Evolutionary conservation across 2,329 filamentous ascomycete genomes (phyloP).

Genomic region (Berkeleyomyces rouxiae): DNA sequence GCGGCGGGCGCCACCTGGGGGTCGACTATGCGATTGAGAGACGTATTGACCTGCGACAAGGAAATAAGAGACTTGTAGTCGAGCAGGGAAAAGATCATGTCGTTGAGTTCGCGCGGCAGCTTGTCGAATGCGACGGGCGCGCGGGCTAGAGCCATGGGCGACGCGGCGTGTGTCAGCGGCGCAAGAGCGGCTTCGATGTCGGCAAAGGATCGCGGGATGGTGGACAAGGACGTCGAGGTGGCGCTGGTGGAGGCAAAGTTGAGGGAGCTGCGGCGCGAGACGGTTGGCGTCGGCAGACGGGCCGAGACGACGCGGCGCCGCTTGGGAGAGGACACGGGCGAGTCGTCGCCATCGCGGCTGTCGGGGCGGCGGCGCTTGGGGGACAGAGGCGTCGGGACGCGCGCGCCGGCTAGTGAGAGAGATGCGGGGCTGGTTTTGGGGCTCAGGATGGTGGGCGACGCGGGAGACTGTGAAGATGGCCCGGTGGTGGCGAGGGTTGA

Average conservation of each 20-base stretch:
- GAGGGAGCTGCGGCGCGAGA: constrained; percentile 12
- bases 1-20: constrained; percentile 20
- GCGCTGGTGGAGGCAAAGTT: constrained; percentile 2
- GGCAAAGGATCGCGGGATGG: constrained; percentile 10
- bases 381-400: background rate
- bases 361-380: constrained; percentile 1
- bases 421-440: constrained; percentile 9
- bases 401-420: background rate
- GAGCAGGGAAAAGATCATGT: constrained; percentile 21
- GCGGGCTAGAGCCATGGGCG: background rate
- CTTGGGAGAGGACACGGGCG: constrained; percentile 8
- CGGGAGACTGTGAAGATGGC: background rate
- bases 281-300: constrained; percentile 9
- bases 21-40: constrained; percentile 21
- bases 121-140: constrained; percentile 18
- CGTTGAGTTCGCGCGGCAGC: constrained; percentile 22
- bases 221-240: background rate
- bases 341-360: constrained; percentile 1
- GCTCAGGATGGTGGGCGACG: background rate
- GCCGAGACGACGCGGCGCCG: constrained; percentile 8
- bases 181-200: constrained; percentile 11
- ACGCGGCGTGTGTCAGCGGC: background rate
- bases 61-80: constrained; percentile 27
- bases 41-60: constrained; percentile 23
- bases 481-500: background rate